Base-by-base conservation (phyloP, 2,329 filamentous ascomycete species). In the Corynespora cassiicola region DNA sequence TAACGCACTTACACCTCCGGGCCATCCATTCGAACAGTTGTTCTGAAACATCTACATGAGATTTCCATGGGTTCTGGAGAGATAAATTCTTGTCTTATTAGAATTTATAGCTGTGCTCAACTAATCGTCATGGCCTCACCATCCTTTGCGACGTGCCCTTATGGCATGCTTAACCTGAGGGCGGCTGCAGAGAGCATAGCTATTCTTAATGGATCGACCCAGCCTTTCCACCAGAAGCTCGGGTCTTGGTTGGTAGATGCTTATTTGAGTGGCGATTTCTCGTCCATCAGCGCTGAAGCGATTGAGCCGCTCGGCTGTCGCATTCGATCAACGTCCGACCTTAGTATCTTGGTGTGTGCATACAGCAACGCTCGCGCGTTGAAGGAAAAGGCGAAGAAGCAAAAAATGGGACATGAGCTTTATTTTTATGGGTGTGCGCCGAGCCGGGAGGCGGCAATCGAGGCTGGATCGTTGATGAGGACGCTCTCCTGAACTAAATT, bases 371-470 rank as follows among this genome's bases (percentile, higher is more conserved):
- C 42, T 8, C 14, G 36, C 7, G 22, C 24, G 9, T 24, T 45
- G 18, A 29, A 36, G 22, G 12, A 32, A 15, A 36, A 36, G 23
- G 22, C 6, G 9, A 16, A 5, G 10, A 34, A 24, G 22, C 14
- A 14, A 14, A 7, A 8, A 9, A 33, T 40, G 42, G 16, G 37
- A 4, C n/a, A 39, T 14, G 32, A 40, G 23, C 14, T 45, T 8
- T 45, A 40, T 16, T 40, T 45, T 20, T 45, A 33, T 33, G 29
- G 36, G 6, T 23, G 37, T 11, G 12, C 18, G n/a, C 28, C 42
- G 3, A 28, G 29, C 5, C 12, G 24, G 10, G 36, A 37, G 6
- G 27, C 19, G 9, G 29, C n/a, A n/a, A 20, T 33, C 5, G 28
- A 35, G 9, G 41, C 41, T 5, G 36, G 31, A 11, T 2, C 18